These are phyloP conservation scores for Malus hybrid DNA, from an alignment of 331 rosid species.

Conservation along the genomic window DNA sequence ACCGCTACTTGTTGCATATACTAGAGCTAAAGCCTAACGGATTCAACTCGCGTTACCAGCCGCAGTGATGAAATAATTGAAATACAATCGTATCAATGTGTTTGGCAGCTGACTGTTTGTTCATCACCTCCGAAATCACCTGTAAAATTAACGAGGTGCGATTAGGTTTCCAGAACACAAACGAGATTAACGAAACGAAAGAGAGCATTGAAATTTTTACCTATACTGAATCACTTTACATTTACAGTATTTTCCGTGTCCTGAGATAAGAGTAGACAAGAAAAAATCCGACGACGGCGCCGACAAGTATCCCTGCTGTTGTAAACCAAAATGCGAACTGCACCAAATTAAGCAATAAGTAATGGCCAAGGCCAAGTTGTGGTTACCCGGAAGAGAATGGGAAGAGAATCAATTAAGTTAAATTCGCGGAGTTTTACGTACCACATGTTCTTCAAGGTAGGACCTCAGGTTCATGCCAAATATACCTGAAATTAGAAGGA, in stretches of 20 bases:
- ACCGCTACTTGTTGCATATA: background rate
- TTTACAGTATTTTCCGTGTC: constrained; percentile 69
- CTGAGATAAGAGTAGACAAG: constrained; percentile 74
- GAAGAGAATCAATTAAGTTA: background rate
- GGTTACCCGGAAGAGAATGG: background rate
- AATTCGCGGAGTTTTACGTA: constrained; percentile 25
- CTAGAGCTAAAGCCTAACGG: background rate
- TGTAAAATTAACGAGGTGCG: constrained; percentile 15
- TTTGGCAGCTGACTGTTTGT: constrained; percentile 9
- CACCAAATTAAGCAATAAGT: constrained; percentile 24
- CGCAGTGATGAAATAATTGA: background rate
- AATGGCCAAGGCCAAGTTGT: background rate
- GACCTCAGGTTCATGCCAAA: constrained; percentile 99
- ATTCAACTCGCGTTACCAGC: background rate
- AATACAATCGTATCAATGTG: background rate
- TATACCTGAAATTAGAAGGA: constrained; percentile 57
- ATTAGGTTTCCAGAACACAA: background rate
- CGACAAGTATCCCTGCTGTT: constrained; percentile 75
- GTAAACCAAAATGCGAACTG: constrained; percentile 96
- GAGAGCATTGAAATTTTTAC: constrained; percentile 18
- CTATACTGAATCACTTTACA: constrained; percentile 25
- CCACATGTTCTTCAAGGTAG: constrained; percentile 92
- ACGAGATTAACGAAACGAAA: background rate
- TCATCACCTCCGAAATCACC: constrained; percentile 21
- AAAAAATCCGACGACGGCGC: constrained; percentile 66